Evolutionary conservation across 192 early-diverging fungal species (phyloP), one percentile per base, ranked within the genome.

Genomic region (Umbelopsis sp.): DNA sequence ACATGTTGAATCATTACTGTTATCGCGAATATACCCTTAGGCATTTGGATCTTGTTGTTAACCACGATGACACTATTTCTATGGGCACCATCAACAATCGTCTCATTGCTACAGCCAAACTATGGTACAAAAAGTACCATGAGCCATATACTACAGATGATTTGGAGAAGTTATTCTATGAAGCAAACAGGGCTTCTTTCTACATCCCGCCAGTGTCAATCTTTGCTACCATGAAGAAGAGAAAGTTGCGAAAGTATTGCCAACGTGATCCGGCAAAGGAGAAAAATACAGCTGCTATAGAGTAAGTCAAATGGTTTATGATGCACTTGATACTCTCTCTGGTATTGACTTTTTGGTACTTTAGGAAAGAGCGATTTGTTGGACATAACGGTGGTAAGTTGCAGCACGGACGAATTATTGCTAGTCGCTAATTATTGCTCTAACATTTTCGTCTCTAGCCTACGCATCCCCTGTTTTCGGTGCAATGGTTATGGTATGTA

Each of bases 51-150:
- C 78, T 78, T 11, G 75, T 90, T 51, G 76, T 92, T 29, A 88
- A 92, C 71, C 90, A 90, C 62, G 89, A 92, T 70, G 89, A 92
- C 66, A 83, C 79, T 0, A 79, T 89, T n/a, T 16, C 56, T 12
- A 62, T 12, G 4, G 14, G 4, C 11, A 4, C 17, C 6, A 14
- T 62, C 56, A 29, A 62, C 20, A 32, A 34, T 11, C 17, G 34
- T 12, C 31, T 62, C 1, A 34, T 62, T 12, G 0, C 31, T 7
- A 62, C 56, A 17, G 56, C 56, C 17, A 62, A 62, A 14, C 11
- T 34, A 34, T 62, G 56, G 56, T 62, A 62, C 8, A 3, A 29
- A 12, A 62, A 62, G 34, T 62, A 62, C 31, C 31, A 32, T 3
- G 56, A 62, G 8, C 56, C 56, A 32, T 62, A 62, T 26, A 62